Evolutionary conservation across 2,329 filamentous ascomycete genomes (phyloP).

Genomic region (Tolypocladium amazonense): DNA sequence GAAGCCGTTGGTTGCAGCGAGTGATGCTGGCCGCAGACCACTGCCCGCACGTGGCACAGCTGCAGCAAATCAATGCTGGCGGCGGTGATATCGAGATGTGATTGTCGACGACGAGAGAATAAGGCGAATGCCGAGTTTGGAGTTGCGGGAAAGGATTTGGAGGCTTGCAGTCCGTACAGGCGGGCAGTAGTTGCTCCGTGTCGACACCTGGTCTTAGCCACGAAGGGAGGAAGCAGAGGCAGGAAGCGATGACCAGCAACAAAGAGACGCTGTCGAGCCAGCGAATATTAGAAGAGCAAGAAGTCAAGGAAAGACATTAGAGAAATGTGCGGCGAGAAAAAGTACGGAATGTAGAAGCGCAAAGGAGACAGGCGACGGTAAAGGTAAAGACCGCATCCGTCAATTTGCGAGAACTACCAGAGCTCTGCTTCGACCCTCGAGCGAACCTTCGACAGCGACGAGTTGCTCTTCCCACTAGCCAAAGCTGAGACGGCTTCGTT

Average conservation of each 20-base stretch:
- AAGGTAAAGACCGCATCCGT: background rate
- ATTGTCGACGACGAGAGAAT: background rate
- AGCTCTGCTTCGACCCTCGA: background rate
- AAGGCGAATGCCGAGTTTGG: background rate
- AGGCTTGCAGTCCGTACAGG: background rate
- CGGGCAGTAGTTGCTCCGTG: background rate
- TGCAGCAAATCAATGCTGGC: background rate
- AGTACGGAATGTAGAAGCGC: background rate
- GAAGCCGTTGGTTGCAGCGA: slow-evolving; percentile 1
- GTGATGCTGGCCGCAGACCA: background rate
- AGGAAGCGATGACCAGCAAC: background rate
- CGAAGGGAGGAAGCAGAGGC: background rate
- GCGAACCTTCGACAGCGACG: background rate
- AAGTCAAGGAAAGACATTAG: background rate
- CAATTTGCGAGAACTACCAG: background rate
- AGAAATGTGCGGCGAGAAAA: background rate
- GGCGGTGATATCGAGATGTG: background rate
- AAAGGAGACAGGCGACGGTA: background rate
- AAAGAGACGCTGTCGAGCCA: background rate
- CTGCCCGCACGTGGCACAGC: background rate
- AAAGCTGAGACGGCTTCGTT: background rate
- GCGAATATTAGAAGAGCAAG: background rate
- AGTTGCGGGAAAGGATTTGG: background rate
- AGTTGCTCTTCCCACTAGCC: background rate
- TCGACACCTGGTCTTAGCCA: background rate